Percentiles rank a stretch among this genome's conserved stretches.
Evolutionary conservation across 2,329 filamentous ascomycete genomes (phyloP).

Genomic region (Aspergillus sp.): DNA sequence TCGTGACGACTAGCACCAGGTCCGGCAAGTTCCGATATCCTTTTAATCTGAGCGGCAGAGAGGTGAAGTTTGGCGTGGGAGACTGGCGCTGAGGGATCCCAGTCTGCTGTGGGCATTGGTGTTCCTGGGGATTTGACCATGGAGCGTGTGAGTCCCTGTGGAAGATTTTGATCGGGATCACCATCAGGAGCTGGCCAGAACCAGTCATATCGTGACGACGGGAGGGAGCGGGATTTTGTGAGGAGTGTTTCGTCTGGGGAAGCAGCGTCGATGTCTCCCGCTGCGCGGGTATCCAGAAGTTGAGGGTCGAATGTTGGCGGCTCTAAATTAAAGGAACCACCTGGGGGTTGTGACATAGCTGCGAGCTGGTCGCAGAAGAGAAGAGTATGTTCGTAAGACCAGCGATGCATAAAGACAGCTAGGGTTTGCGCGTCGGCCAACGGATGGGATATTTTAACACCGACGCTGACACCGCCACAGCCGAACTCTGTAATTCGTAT

Average conservation of each 20-base stretch:
- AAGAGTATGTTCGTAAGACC: conserved; percentile 35
- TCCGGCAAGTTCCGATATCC: conserved; percentile 1
- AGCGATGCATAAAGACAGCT: conserved; percentile 45
- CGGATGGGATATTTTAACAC: conserved; percentile 45
- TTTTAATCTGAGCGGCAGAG: conserved; percentile 30
- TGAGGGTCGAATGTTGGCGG: conserved; percentile 38
- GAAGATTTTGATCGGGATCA: conserved; percentile 3
- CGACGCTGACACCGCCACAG: conserved; percentile 45
- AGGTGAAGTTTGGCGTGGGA: conserved; percentile 40
- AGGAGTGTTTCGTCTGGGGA: conserved; percentile 24
- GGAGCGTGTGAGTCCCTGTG: conserved; percentile 16
- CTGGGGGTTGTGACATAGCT: not conserved
- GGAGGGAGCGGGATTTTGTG: conserved; percentile 31
- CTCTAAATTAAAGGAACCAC: not conserved
- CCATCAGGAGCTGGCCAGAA: conserved; percentile 31
- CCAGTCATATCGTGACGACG: conserved; percentile 51
- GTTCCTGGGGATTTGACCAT: conserved; percentile 31
- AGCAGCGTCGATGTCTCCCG: conserved; percentile 25
- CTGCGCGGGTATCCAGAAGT: conserved; percentile 36
- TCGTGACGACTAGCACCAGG: conserved; percentile 44
- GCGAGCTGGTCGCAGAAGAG: not conserved
- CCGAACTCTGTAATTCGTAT: conserved; percentile 44
- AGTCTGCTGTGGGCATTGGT: conserved; percentile 42
- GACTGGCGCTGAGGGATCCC: conserved; percentile 39
- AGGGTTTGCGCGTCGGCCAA: conserved; percentile 48